A percentile compares a stretch with the other conserved stretches of the same genome.
These are phyloP conservation scores for Globisporangium parvum DNA, from an alignment of 352 stramenopile species.

Conservation along the genomic window DNA sequence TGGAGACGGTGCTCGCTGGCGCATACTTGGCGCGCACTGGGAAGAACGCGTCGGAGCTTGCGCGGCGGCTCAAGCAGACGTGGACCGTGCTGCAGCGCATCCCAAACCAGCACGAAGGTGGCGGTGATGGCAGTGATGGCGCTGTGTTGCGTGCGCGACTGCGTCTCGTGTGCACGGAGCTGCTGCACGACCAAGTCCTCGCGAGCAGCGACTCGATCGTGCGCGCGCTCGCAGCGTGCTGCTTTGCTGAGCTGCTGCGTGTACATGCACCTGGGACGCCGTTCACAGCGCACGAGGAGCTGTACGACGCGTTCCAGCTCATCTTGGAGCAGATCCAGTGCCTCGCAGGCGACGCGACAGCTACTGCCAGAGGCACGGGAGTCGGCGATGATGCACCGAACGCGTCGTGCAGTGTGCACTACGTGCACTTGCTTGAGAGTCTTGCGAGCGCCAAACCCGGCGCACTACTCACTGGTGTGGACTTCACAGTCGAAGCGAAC, in stretches of 20 bases:
- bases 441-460: slow-evolving; percentile 55
- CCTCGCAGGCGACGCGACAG: slow-evolving; percentile 10
- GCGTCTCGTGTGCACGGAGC: slow-evolving; percentile 39
- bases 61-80: slow-evolving; percentile 43
- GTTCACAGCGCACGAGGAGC: slow-evolving; percentile 55
- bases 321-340: slow-evolving; percentile 51
- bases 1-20: slow-evolving; percentile 7
- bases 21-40: slow-evolving; percentile 25
- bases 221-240: slow-evolving; percentile 57
- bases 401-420: slow-evolving; percentile 30
- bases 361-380: neutral
- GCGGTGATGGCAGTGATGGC: slow-evolving; percentile 5
- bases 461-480: slow-evolving; percentile 42
- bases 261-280: slow-evolving; percentile 58
- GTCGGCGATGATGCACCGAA: slow-evolving; percentile 7
- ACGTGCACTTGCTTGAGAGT: slow-evolving; percentile 63
- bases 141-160: slow-evolving; percentile 25
- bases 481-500: slow-evolving; percentile 34
- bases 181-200: slow-evolving; percentile 49
- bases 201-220: slow-evolving; percentile 44
- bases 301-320: slow-evolving; percentile 70
- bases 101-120: slow-evolving; percentile 37
- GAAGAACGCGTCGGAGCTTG: slow-evolving; percentile 32
- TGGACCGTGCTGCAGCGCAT: slow-evolving; percentile 39
- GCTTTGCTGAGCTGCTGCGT: slow-evolving; percentile 66